Evolutionary conservation across 1,284 basidiomycete genomes (phyloP).

Genomic region (Omphalotus olearius): DNA sequence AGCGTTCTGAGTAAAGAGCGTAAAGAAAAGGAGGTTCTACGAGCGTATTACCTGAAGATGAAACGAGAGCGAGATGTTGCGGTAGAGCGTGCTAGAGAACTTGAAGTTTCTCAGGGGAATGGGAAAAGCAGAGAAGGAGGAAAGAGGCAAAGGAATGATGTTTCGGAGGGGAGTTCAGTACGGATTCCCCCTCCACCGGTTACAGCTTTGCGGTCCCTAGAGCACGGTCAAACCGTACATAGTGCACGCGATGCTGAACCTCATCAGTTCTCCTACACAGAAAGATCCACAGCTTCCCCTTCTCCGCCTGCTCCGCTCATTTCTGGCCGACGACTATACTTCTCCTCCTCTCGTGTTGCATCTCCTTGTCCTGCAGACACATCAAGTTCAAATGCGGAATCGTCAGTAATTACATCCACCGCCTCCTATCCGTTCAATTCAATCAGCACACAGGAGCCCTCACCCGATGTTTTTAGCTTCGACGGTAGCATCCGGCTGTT

Average conservation of each 20-base stretch:
- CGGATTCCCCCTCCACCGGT: conserved; percentile 1
- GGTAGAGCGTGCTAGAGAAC: background rate
- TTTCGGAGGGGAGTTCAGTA: background rate
- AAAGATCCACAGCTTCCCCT: background rate
- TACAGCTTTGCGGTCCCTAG: background rate
- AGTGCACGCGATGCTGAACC: background rate
- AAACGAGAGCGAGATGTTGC: conserved; percentile 11
- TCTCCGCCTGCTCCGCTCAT: conserved; percentile 11
- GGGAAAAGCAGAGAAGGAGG: background rate
- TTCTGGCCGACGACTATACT: conserved; percentile 3
- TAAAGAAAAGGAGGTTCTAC: conserved; percentile 10
- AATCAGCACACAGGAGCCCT: no score
- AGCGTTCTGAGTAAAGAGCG: conserved; percentile 4
- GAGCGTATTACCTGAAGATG: conserved; percentile 8
- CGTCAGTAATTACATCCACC: background rate
- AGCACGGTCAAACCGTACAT: background rate
- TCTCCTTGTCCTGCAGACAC: background rate
- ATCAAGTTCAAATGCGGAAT: background rate
- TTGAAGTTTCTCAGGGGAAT: background rate
- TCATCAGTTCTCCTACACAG: conserved; percentile 3
- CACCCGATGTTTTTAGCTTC: no score
- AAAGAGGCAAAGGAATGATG: background rate
- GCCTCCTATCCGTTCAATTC: background rate
- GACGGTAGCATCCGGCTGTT: no score
- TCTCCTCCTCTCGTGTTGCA: background rate